Evolutionary conservation across 306 rosid species (phyloP).

Genomic region (Prinsepia uniflora): DNA sequence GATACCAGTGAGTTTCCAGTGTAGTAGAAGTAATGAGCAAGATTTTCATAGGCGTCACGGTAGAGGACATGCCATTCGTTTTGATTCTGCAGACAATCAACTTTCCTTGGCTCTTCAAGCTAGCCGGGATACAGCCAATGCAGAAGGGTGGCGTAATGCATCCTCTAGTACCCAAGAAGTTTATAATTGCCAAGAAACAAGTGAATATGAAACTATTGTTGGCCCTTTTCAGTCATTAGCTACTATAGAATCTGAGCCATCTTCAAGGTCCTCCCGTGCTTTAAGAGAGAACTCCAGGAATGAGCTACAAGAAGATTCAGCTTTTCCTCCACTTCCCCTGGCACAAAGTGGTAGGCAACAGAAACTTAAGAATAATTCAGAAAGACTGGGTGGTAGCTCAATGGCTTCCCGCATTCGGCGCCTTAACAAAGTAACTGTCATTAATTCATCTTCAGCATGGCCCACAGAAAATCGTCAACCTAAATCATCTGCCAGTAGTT

Average conservation of each 20-base stretch:
- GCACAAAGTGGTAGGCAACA: constrained; percentile 49
- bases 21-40: constrained; percentile 57
- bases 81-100: constrained; percentile 61
- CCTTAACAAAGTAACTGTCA: constrained; percentile 45
- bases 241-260: constrained; percentile 47
- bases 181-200: constrained; percentile 36
- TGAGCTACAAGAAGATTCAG: constrained; percentile 54
- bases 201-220: constrained; percentile 43
- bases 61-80: constrained; percentile 48
- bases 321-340: constrained; percentile 77
- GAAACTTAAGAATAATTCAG: constrained; percentile 46
- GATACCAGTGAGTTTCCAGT: constrained; percentile 86
- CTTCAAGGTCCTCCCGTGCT: constrained; percentile 71
- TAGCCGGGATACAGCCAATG: constrained; percentile 66
- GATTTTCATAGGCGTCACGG: constrained; percentile 51
- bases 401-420: constrained; percentile 86
- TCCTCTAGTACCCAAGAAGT: constrained; percentile 38
- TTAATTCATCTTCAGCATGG: constrained; percentile 68
- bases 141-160: constrained; percentile 36
- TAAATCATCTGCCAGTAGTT: constrained; percentile 36
- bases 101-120: constrained; percentile 73
- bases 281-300: constrained; percentile 52
- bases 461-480: constrained; percentile 56
- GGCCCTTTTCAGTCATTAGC: constrained; percentile 60
- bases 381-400: constrained; percentile 43